Evolutionary conservation across 2,329 filamentous ascomycete species (phyloP), one percentile per base, ranked within the genome.

Genomic region (Penicillium sp.): DNA sequence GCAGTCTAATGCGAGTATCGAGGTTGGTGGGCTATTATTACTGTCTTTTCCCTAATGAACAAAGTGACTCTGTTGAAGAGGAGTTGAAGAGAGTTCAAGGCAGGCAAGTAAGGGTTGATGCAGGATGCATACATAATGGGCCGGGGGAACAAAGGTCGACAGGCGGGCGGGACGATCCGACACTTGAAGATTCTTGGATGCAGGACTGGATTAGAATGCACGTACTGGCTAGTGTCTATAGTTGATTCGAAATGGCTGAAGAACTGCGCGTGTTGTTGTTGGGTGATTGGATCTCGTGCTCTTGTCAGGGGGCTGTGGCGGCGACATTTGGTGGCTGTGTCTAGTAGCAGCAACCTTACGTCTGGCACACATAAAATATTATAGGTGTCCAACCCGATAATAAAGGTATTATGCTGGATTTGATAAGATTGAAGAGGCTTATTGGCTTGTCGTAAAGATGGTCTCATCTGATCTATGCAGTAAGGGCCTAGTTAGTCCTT

Each of bases 211-310:
- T 8, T 3, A 11, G 15, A 21, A 45, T 17, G 38, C 56, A 51
- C 13, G 17, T 31, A 45, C 21, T 44, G 19, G 31, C 23, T 23
- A 21, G 21, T 17, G 19, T n/a, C 11, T 41, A 13, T 5, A 15
- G 31, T 11, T 26, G n/a, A 6, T 7, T 15, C 55, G 23, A 23
- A 17, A 26, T 52, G 47, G 26, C 41, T 52, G 38, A 52, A 35
- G 35, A 50, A 46, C 15, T 51, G 56, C 56, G 56, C 56, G 48
- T 58, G 56, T 52, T 7, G 21, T 58, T 52, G 56, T 23, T 59
- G 49, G 49, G 8, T 47, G 57, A 54, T 54, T 59, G 57, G 49
- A 53, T 48, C 57, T 53, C 45, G 57, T 59, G 57, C 35, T 54
- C 44, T 29, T 13, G 23, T 38, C 29, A 4, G 17, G 47, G 49